Base-by-base conservation (phyloP, 1,284 basidiomycete genomes). In the Sanguinoderma infundibulare region DNA sequence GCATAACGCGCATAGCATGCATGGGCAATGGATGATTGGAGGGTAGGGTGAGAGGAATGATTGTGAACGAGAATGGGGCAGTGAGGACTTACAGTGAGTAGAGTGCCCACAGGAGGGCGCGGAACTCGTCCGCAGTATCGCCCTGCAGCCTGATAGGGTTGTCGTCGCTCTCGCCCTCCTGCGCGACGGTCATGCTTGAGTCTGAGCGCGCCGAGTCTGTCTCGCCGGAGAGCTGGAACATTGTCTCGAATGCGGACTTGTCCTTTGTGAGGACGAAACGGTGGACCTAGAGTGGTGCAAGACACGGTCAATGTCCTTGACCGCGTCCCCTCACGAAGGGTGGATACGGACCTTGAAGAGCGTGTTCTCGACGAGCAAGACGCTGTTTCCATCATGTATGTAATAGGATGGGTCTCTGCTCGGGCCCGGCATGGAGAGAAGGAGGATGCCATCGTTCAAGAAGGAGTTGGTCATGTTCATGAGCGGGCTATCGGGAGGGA, bases 311-410 rank as follows among this genome's bases (percentile, higher is more conserved):
- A 32, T 10, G 30, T 36, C n/a, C 30, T 9, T 20, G 30, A 12
- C 22, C 14, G 2, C 10, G 9, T 22, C 49, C 15, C 28, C 30
- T n/a, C 12, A 7, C 36, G 6, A 10, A 1, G 36, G 24, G 8
- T 22, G 5, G 26, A 26, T 34, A 20, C 82, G 35, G 65, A 88
- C 89, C 69, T 87, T 90, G 74, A 90, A 90, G 53, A 90, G 70
- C 1, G 81, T 85, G 67, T 86, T 81, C 63, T 83, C 79, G 5
- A 89, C 81, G 28, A 82, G 74, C 30, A 89, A 67, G 5, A 88
- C 77, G 63, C 83, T 87, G 66, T 85, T 87, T 35, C 87, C 87
- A 67, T 89, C 87, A 44, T 80, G 73, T 60, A 87, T 79, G 67
- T 82, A 82, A 67, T 75, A 83, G 12, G 66, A 65, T 17, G 70